Evolutionary conservation across 2,329 filamentous ascomycete species (phyloP), one percentile per base, ranked within the genome.

Genomic region (Nigrograna mackinnonii): DNA sequence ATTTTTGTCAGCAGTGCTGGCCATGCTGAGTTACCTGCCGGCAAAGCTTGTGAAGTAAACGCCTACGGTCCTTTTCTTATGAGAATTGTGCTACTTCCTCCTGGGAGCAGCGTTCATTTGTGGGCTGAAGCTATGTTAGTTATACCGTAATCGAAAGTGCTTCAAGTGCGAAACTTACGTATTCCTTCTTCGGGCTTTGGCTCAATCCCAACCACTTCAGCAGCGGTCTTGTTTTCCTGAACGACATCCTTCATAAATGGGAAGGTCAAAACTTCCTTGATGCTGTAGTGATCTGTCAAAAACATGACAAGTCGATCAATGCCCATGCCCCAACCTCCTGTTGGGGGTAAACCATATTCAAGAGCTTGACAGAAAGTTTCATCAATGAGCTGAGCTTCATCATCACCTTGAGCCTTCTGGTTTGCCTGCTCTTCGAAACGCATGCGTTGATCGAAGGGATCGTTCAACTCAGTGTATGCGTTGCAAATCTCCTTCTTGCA

Each of bases 401-500:
- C 91, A 55, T 99, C 95, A 65, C 95, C 94, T 74, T 95, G 89
- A 5, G 85, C 90, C 82, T 97, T 97, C 78, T 97, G 91, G 60
- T 84, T 81, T 4, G 91, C 92, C 75, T 99, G 94, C 82, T 97
- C 92, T 70, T 96, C 91, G 37, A 67, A 67, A 95, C 60, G 49
- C 39, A 58, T 75, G 49, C 94, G 84, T 77, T 99, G 94, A 71
- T 96, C 91, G 62, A 95, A 92, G 18, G 31, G 31, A 33, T 21
- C 34, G 34, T 36, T 36, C 80, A 99, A 85, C 83, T 99, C 94
- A 28, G 92, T 97, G 75, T 96, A 95, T 5, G 91, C 91, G 66
- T 99, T 97, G 62, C 86, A 87, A 56, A 97, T 96, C 69, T 97
- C 92, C 82, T 94, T 95, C 80, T 91, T 95, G 79, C 87, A 91